Percentiles rank a stretch among this genome's conserved stretches.
phyloP scores from a whole-genome alignment of 768 basidiomycete species.

The Hypholoma sublateritium region DNA sequence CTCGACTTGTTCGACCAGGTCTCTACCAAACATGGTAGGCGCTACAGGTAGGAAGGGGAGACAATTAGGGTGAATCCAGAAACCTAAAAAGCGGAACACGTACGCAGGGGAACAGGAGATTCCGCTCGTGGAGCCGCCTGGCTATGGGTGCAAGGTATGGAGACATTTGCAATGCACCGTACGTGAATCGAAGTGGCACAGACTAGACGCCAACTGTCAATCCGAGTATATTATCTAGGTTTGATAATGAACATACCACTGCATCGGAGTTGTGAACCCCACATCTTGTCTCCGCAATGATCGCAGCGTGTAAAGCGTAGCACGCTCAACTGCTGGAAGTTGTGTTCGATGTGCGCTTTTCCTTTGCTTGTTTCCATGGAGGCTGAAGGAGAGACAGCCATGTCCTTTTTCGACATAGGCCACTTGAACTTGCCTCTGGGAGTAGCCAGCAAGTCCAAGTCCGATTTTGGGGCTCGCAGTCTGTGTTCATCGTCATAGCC shows the following conservation, averaged over 20 bases:
- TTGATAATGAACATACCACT: conserved; percentile 56
- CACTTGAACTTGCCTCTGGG: conserved; percentile 70
- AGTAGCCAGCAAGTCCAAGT: conserved; percentile 41
- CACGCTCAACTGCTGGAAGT: conserved; percentile 87
- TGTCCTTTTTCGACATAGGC: conserved; percentile 60
- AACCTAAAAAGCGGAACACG: conserved; percentile 19
- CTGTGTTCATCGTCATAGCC: conserved; percentile 52
- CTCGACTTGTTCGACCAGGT: conserved; percentile 80
- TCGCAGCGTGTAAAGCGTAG: conserved; percentile 92
- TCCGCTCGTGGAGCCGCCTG: conserved; percentile 31
- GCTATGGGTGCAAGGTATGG: conserved; percentile 64
- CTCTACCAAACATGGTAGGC: conserved; percentile 92
- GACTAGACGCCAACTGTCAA: conserved; percentile 37
- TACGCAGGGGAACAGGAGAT: conserved; percentile 36
- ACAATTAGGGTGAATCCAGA: conserved; percentile 1
- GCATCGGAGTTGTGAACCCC: conserved; percentile 95
- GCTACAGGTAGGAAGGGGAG: conserved; percentile 34
- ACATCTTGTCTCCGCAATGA: conserved; percentile 97
- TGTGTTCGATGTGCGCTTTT: conserved; percentile 59
- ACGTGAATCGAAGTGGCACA: conserved; percentile 88
- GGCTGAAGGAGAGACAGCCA: conserved; percentile 26
- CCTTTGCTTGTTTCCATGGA: conserved; percentile 33
- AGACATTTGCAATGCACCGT: conserved; percentile 74
- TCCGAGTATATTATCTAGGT: too few species aligned
- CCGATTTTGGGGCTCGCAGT: conserved; percentile 42